phyloP scores from a whole-genome alignment of 805 yeast species.

The Tetrapisispora namnaoensis region DNA sequence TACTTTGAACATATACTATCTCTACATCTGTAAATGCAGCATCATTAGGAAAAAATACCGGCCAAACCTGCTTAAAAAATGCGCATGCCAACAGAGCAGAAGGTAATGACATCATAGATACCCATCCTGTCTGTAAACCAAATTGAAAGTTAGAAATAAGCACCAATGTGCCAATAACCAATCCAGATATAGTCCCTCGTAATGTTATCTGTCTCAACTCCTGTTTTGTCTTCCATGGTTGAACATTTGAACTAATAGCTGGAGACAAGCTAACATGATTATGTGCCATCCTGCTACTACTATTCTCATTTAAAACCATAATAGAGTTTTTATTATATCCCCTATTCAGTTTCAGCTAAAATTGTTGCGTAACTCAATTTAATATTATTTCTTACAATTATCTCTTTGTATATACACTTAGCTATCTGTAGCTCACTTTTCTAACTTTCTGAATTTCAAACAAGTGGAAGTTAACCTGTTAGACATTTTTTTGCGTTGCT shows the following conservation, averaged over 20 bases:
- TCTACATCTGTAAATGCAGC: constrained; percentile 77
- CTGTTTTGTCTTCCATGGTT: constrained; percentile 40
- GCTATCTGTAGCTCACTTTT: no score
- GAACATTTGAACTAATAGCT: no score
- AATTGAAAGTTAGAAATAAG: constrained; percentile 88
- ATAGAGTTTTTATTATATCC: not conserved
- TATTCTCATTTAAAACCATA: not conserved
- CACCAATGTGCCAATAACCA: constrained; percentile 78
- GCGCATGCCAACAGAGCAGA: constrained; percentile 85
- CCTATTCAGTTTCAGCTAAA: not conserved
- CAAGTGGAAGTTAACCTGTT: no score
- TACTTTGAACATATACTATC: constrained; percentile 82
- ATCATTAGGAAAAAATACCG: constrained; percentile 20
- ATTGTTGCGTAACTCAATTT: no score
- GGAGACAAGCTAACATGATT: not conserved
- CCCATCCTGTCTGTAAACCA: constrained; percentile 98
- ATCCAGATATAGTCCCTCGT: constrained; percentile 66
- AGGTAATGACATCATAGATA: constrained; percentile 96
- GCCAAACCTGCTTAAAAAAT: constrained; percentile 51
- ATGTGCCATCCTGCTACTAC: not conserved
- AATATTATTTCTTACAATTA: no score
- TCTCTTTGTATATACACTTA: no score
- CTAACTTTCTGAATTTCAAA: no score
- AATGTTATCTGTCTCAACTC: constrained; percentile 56
- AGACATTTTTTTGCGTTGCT: no score